Percentiles rank a stretch among this genome's conserved stretches.
Evolutionary conservation across 1,139 yeast genomes (phyloP).

Genomic region (Diutina catenulata): DNA sequence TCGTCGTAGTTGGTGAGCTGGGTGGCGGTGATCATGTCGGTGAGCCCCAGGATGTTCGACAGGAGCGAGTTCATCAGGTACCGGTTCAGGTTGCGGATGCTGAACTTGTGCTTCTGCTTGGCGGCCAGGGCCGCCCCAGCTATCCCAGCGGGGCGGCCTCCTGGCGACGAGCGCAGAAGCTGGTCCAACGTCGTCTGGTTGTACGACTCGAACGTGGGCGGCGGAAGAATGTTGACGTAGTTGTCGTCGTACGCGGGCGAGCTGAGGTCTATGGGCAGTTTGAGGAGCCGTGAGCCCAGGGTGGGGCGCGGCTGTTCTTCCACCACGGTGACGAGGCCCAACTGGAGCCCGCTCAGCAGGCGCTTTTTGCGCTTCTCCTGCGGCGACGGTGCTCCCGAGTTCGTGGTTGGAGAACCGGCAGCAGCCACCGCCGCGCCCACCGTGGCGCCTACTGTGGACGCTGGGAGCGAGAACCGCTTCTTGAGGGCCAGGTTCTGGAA

Average conservation of each 20-base stretch:
- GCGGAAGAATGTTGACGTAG: not conserved
- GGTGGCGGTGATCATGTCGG: conserved; percentile 28
- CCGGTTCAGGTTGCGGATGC: conserved; percentile 11
- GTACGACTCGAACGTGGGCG: conserved; percentile 15
- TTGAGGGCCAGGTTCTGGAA: conserved; percentile 19
- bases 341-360: not conserved
- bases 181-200: conserved; percentile 26
- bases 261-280: not conserved
- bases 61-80: conserved; percentile 29
- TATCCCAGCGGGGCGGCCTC: too few species aligned
- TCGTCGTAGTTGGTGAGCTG: conserved; percentile 25
- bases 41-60: conserved; percentile 31
- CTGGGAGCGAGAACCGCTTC: conserved; percentile 19
- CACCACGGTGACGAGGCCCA: conserved; percentile 3
- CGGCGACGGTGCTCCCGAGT: too few species aligned
- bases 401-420: too few species aligned
- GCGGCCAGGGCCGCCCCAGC: too few species aligned
- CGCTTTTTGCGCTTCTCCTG: conserved; percentile 1
- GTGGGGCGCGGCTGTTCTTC: not conserved
- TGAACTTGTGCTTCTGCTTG: conserved; percentile 13
- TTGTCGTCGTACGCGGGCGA: not conserved
- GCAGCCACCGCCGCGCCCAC: too few species aligned
- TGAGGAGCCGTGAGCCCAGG: not conserved
- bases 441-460: conserved; percentile 7
- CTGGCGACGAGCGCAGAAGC: not conserved